A percentile compares a stretch with the other conserved stretches of the same genome.
phyloP scores from a whole-genome alignment of 257 asterid species.

The Leonotis leonurus region DNA sequence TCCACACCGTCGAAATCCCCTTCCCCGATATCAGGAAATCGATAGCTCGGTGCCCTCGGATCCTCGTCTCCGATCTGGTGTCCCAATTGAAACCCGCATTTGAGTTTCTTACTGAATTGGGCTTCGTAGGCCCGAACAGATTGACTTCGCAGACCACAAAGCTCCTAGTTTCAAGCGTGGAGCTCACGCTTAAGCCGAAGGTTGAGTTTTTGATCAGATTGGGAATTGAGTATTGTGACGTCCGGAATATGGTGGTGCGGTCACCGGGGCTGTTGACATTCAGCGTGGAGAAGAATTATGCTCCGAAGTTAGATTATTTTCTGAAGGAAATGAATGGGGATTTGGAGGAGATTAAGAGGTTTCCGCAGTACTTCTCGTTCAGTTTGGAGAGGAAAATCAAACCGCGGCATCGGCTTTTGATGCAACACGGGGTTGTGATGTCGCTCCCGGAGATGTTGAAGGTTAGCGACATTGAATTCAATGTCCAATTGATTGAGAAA shows the following conservation, averaged over 20 bases:
- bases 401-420: conserved; percentile 53
- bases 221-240: conserved; percentile 54
- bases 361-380: conserved; percentile 79
- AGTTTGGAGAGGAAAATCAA: conserved; percentile 79
- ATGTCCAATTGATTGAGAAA: conserved; percentile 47
- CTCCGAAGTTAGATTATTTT: conserved; percentile 65
- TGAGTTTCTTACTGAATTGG: conserved; percentile 45
- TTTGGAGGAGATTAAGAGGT: conserved; percentile 63
- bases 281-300: conserved; percentile 70
- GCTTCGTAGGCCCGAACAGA: conserved; percentile 45
- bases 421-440: conserved; percentile 44
- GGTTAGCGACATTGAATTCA: conserved; percentile 70
- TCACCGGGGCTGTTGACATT: conserved; percentile 83
- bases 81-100: conserved; percentile 60
- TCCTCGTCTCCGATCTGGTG: conserved; percentile 45
- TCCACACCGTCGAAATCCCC: conserved; percentile 50
- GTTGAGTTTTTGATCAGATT: conserved; percentile 46
- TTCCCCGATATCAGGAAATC: conserved; percentile 45
- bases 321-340: conserved; percentile 62
- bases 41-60: conserved; percentile 59
- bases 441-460: conserved; percentile 67
- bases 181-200: conserved; percentile 56
- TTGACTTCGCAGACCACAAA: conserved; percentile 59
- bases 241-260: conserved; percentile 64
- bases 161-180: conserved; percentile 73